A percentile compares a stretch with the other conserved stretches of the same genome.
phyloP scores from a whole-genome alignment of 441 rosid species.

The Erodium trifolium region DNA sequence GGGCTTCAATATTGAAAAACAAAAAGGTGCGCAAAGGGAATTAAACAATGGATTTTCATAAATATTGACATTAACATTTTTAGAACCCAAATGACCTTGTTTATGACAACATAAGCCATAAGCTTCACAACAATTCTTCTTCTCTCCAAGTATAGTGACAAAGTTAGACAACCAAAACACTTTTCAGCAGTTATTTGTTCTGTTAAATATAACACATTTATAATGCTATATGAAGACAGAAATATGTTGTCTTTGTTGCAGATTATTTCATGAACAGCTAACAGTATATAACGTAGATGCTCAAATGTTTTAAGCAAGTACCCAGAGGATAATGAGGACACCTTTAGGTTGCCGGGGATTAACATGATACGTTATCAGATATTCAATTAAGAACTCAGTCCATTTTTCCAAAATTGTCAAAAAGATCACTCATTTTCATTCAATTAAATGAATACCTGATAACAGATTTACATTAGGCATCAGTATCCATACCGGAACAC shows the following conservation, averaged over 20 bases:
- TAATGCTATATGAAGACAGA: background rate
- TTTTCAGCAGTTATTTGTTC: background rate
- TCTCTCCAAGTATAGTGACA: background rate
- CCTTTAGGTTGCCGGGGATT: background rate
- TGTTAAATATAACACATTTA: background rate
- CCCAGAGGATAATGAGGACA: background rate
- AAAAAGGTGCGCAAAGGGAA: background rate
- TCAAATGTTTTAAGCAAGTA: background rate
- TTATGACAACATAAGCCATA: background rate
- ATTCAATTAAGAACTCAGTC: no score
- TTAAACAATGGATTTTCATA: background rate
- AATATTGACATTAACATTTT: background rate
- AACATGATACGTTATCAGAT: background rate
- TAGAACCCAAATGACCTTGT: background rate
- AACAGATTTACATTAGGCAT: no score
- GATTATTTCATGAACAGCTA: background rate
- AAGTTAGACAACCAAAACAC: background rate
- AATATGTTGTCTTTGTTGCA: background rate
- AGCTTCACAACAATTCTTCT: background rate
- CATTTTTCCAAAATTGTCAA: background rate
- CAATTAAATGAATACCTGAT: background rate
- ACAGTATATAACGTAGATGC: no score
- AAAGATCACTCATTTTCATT: background rate
- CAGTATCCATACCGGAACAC: background rate
- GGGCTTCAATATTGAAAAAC: background rate